These are phyloP conservation scores for Melanogaster broomeanus DNA, from an alignment of 768 basidiomycete species.

Conservation along the genomic window DNA sequence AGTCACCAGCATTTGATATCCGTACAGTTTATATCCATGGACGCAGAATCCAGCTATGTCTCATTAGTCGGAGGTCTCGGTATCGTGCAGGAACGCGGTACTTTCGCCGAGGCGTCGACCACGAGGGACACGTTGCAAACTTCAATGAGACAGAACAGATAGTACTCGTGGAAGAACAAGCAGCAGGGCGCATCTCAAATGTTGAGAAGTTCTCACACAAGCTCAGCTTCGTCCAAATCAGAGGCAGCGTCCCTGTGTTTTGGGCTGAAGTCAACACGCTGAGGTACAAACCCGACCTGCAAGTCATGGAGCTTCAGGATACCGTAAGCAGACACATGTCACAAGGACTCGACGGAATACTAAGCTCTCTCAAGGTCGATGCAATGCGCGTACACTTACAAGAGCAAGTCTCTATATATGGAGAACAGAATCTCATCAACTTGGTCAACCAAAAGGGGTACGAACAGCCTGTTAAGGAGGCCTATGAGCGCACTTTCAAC, in stretches of 20 bases:
- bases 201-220: slow-evolving; percentile 55
- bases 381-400: slow-evolving; percentile 75
- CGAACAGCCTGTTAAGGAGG: slow-evolving; percentile 94
- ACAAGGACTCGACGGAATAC: background rate
- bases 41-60: slow-evolving; percentile 75
- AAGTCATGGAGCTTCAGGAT: slow-evolving; percentile 90
- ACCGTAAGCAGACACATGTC: slow-evolving; percentile 57
- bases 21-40: slow-evolving; percentile 75
- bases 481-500: slow-evolving; percentile 77
- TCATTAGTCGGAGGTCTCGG: slow-evolving; percentile 92
- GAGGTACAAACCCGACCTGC: slow-evolving; percentile 94
- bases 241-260: slow-evolving; percentile 92
- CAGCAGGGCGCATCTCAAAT: slow-evolving; percentile 39
- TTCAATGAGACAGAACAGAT: slow-evolving; percentile 99
- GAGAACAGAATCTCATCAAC: slow-evolving; percentile 79
- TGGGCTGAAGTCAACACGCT: slow-evolving; percentile 97
- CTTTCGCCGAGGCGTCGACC: slow-evolving; percentile 92
- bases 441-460: slow-evolving; percentile 92
- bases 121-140: slow-evolving; percentile 89
- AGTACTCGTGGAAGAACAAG: slow-evolving; percentile 68
- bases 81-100: slow-evolving; percentile 96
- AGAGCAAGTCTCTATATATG: slow-evolving; percentile 73
- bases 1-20: slow-evolving; percentile 76
- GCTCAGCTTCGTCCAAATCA: slow-evolving; percentile 89
- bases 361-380: slow-evolving; percentile 49